Percentiles rank a stretch among this genome's conserved stretches.
Conservation (phyloP, 441 rosid species). For the Erysimum cheiri region DNA sequence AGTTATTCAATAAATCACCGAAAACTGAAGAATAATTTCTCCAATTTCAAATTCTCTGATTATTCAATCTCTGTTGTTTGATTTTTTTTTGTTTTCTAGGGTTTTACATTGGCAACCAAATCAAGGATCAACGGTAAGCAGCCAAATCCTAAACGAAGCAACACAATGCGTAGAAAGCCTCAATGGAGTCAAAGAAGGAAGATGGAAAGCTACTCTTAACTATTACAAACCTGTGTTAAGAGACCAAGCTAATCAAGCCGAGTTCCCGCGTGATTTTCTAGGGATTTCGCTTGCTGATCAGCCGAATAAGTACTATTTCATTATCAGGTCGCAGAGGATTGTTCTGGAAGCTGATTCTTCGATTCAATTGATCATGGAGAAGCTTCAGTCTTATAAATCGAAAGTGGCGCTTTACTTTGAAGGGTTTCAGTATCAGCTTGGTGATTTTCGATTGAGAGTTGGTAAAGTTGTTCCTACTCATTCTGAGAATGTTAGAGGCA, state of each 20-base stretch:
- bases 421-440: constrained; percentile 90
- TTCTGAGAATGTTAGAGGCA: constrained; percentile 87
- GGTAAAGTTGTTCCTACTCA: constrained; percentile 82
- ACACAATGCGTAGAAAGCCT: constrained; percentile 83
- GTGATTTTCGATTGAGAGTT: constrained; percentile 84
- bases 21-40: background rate
- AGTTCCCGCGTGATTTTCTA: constrained; percentile 81
- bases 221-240: constrained; percentile 71
- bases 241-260: constrained; percentile 60
- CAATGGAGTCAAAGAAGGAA: constrained; percentile 82
- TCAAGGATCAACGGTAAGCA: constrained; percentile 80
- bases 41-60: background rate
- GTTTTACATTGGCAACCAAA: constrained; percentile 94
- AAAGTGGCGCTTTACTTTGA: constrained; percentile 78
- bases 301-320: constrained; percentile 81
- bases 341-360: constrained; percentile 85
- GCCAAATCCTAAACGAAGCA: constrained; percentile 83
- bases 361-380: constrained; percentile 92
- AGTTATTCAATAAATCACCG: background rate
- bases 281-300: constrained; percentile 81
- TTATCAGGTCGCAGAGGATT: constrained; percentile 69
- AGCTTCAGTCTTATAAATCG: constrained; percentile 85
- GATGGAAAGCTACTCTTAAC: constrained; percentile 89
- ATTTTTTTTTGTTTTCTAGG: constrained; percentile 48
- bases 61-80: background rate